Evolutionary conservation across 73 alveolate species (phyloP).

Genomic region (Paramecium sonneborni): DNA sequence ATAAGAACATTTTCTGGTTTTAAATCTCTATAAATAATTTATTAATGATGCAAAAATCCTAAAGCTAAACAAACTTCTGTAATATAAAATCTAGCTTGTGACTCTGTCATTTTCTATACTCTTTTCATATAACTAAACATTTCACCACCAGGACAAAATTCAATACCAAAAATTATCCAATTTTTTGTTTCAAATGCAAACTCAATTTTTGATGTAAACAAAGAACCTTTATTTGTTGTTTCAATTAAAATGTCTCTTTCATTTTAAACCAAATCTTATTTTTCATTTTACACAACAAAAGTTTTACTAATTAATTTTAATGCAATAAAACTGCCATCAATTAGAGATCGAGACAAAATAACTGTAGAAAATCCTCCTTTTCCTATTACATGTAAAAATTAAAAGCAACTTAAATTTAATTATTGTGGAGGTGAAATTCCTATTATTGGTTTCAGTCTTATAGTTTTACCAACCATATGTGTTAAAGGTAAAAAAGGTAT

Average conservation of each 20-base stretch:
- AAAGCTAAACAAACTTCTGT: constrained; percentile 69
- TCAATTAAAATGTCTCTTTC: constrained; percentile 57
- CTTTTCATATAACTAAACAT: constrained; percentile 80
- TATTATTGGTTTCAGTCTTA: background rate
- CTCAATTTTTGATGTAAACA: constrained; percentile 58
- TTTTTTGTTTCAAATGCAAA: constrained; percentile 67
- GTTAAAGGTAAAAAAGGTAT: constrained; percentile 38
- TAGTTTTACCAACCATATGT: constrained; percentile 11
- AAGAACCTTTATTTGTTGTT: constrained; percentile 55
- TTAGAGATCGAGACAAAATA: constrained; percentile 70
- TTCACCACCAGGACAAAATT: constrained; percentile 91
- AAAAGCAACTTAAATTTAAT: constrained; percentile 70
- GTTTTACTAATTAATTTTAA: constrained; percentile 71
- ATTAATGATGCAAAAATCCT: constrained; percentile 71
- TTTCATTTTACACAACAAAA: constrained; percentile 57
- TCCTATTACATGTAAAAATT: constrained; percentile 78
- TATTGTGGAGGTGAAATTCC: background rate
- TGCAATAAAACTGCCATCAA: constrained; percentile 81
- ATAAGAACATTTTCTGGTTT: constrained; percentile 87
- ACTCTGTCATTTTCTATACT: constrained; percentile 70
- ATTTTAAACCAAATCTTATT: constrained; percentile 59
- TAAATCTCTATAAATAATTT: constrained; percentile 86
- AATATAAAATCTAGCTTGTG: constrained; percentile 67
- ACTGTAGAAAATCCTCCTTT: constrained; percentile 87
- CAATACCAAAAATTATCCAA: constrained; percentile 73